Base-by-base conservation (phyloP, 176 grass and related monocot genomes). In the Poa annua region DNA sequence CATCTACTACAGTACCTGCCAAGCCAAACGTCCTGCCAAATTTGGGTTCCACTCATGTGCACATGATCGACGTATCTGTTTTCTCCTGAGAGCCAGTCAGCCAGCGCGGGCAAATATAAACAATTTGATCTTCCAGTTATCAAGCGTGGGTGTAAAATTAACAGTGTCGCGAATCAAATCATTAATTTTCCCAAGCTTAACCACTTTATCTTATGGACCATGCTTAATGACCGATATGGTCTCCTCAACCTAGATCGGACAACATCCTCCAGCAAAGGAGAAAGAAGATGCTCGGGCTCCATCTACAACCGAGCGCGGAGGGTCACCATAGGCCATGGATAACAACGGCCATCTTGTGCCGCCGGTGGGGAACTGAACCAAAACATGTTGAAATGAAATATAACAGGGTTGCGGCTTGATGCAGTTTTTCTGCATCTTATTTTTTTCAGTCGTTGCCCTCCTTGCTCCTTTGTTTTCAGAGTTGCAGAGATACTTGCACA, bases 21-120 rank as follows among this genome's bases (percentile, higher is more conserved):
- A 49, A 48, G 6, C 60, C 41, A 16, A 76, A 79, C 60, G 65
- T 35, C 60, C 42, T 79, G 59, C 77, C 42, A 64, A 49, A 48
- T 50, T 47, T 79, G 42, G 15, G 5, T 24, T 66, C 26, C 47
- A 53, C 17, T 13, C 60, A 66, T 24, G 25, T 49, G 42, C 77
- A 29, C 44, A 73, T 13, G 0, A 48, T 22, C 10, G 56, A 13
- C 20, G 4, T 49, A 52, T 19, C 8, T 2, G 9, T 74, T 49
- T 49, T 77, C 75, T 60, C 53, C 20, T 61, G 22, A 17, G 11
- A 17, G 70, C 13, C 32, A 45, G 26, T 22, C 26, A 15, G 21
- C 5, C 68, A 16, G 2, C 3, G 20, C 12, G 11, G 11, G 41
- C 4, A 1, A 21, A 25, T 34, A 16, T 5, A 45, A 62, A 29